Percentiles rank a stretch among this genome's conserved stretches.
These are phyloP conservation scores for Phytophthora citrophthora DNA, from an alignment of 352 stramenopile species.

Conservation along the genomic window DNA sequence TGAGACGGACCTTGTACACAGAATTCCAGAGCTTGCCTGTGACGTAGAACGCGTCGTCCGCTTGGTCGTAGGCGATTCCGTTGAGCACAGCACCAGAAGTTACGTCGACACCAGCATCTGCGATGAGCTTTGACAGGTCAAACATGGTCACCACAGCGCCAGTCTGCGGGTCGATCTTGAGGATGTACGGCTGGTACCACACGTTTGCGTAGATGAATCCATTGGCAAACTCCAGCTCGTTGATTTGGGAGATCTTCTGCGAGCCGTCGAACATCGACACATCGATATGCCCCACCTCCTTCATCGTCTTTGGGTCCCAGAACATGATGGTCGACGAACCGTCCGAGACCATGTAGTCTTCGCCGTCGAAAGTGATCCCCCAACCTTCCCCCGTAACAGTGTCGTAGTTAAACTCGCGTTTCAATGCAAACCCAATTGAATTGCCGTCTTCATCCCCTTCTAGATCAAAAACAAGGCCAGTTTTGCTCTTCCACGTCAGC, in stretches of 20 bases:
- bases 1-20: slow-evolving; percentile 90
- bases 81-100: slow-evolving; percentile 89
- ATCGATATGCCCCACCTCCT: slow-evolving; percentile 72
- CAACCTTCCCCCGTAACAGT: slow-evolving; percentile 90
- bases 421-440: slow-evolving; percentile 25
- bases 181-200: slow-evolving; percentile 93
- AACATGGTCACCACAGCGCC: slow-evolving; percentile 91
- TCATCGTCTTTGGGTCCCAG: slow-evolving; percentile 88
- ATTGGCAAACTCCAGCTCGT: slow-evolving; percentile 94
- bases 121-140: slow-evolving; percentile 74
- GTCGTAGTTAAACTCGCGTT: slow-evolving; percentile 77
- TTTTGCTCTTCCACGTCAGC: slow-evolving; percentile 92
- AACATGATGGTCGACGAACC: slow-evolving; percentile 91
- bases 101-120: slow-evolving; percentile 55
- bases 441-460: slow-evolving; percentile 37
- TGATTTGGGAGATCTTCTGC: slow-evolving; percentile 76
- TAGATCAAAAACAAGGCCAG: slow-evolving; percentile 89
- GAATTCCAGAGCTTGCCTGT: slow-evolving; percentile 93
- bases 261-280: slow-evolving; percentile 53
- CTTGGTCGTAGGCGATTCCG: slow-evolving; percentile 92
- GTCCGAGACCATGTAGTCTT: slow-evolving; percentile 85
- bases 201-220: slow-evolving; percentile 95
- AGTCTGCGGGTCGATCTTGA: slow-evolving; percentile 92
- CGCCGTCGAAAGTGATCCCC: slow-evolving; percentile 90
- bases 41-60: slow-evolving; percentile 92